phyloP scores from a whole-genome alignment of 352 stramenopile genomes.

The Pythium folliculosum region DNA sequence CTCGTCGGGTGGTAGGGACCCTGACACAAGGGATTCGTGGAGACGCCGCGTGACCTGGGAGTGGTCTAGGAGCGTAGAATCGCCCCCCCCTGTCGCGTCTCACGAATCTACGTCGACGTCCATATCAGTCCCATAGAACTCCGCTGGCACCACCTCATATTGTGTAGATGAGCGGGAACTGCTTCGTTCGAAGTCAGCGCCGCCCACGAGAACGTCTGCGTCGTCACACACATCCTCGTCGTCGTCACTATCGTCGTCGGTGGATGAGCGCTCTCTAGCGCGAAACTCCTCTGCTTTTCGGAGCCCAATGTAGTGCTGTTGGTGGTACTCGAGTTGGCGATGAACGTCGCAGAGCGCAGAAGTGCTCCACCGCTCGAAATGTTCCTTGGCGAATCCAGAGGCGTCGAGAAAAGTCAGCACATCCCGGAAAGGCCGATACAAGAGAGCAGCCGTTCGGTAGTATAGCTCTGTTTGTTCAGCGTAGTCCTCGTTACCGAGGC shows the following conservation, averaged over 20 bases:
- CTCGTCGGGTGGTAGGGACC: neutral
- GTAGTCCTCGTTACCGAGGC: slow-evolving; percentile 7
- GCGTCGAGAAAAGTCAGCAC: slow-evolving; percentile 3
- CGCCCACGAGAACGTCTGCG: neutral
- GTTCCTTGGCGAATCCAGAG: neutral
- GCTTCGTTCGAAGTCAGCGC: neutral
- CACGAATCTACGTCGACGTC: neutral
- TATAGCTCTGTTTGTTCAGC: slow-evolving; percentile 25
- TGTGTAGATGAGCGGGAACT: neutral
- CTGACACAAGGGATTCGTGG: neutral
- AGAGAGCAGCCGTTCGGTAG: slow-evolving; percentile 12
- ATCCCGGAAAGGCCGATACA: slow-evolving; percentile 27
- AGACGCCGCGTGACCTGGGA: neutral
- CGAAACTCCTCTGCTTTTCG: neutral
- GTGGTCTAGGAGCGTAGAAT: neutral
- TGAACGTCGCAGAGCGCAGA: neutral
- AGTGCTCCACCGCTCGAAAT: slow-evolving; percentile 5
- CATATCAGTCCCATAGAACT: neutral
- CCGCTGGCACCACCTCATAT: neutral
- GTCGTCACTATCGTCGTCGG: neutral
- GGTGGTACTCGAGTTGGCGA: slow-evolving; percentile 22
- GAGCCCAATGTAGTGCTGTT: slow-evolving; percentile 20
- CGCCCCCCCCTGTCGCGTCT: no score
- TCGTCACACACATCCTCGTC: neutral
- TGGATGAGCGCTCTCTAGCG: neutral